Evolutionary conservation across 306 rosid genomes (phyloP).

Genomic region (Vicia faba): DNA sequence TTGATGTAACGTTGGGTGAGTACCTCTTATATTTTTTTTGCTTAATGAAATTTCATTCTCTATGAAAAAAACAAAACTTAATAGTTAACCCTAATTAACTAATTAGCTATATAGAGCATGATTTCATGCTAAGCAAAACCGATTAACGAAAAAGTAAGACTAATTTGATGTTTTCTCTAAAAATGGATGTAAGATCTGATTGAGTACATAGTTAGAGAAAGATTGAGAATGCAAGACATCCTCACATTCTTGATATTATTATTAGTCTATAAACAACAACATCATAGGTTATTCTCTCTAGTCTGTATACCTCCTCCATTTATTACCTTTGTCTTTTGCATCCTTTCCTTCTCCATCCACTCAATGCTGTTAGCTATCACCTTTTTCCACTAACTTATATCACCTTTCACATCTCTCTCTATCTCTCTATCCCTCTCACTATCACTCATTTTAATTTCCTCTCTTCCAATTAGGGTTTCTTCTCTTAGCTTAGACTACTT

Average conservation of each 20-base stretch:
- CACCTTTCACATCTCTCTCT: constrained; percentile 40
- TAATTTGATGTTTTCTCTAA: too few relatives aligned
- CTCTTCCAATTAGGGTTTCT: constrained; percentile 63
- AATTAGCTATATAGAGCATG: neutral
- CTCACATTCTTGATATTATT: constrained; percentile 66
- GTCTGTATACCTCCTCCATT: constrained; percentile 79
- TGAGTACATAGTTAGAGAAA: constrained; percentile 45
- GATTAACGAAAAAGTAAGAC: too few relatives aligned
- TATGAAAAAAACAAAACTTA: too few relatives aligned
- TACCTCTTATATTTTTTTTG: too few relatives aligned
- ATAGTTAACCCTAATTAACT: neutral
- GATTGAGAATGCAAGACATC: constrained; percentile 65
- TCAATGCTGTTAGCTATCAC: constrained; percentile 50
- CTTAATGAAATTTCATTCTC: too few relatives aligned
- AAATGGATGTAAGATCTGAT: too few relatives aligned
- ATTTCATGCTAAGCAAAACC: neutral
- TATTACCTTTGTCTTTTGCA: constrained; percentile 92
- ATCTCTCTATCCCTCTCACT: constrained; percentile 18
- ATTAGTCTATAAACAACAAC: constrained; percentile 59
- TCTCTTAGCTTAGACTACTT: constrained; percentile 54
- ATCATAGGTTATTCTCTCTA: constrained; percentile 74
- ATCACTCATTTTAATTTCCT: constrained; percentile 24
- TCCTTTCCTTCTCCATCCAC: constrained; percentile 93
- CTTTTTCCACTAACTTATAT: constrained; percentile 55
- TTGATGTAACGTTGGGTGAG: too few relatives aligned